Evolutionary conservation across 176 grass and related monocot species (phyloP), one percentile per base, ranked within the genome.

Genomic region (Phragmites australis): DNA sequence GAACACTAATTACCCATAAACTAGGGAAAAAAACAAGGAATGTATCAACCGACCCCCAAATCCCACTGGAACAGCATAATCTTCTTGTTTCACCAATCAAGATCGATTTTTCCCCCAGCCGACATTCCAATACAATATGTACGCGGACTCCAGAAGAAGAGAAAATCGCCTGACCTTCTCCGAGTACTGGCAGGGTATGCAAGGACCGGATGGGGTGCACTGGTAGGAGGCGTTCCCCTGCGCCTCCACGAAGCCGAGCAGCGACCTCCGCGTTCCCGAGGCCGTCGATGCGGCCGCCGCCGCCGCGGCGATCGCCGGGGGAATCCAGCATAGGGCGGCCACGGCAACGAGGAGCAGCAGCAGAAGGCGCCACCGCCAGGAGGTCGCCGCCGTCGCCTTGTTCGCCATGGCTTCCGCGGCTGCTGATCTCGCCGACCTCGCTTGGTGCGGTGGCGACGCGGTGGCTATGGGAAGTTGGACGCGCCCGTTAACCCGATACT

Each of bases 111-210:
- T 1, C 31, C 49, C 41, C 53, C 34, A 37, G 56, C n/a, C 39
- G 17, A 22, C 48, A 72, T 65, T 14, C 26, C 40, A 23, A 42
- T 23, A 41, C 16, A 67, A 39, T 26, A 23, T 10, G 44, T 11
- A 2, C 7, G 8, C 3, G 43, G 21, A n/a, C 0, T 17, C 19
- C 39, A 62, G 40, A n/a, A 19, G 21, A 65, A 30, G 62, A 65
- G 34, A 61, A 37, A 54, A 78, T 46, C 8, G 9, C 19, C 16
- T 31, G 5, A 99, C 93, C 97, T 96, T 96, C 66, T 99, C 93
- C 19, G 88, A 96, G 67, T 99, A 93, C 70, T 90, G 93, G 79
- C 97, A 99, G 26, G 87, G 84, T 49, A 96, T 43, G 85, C 93
- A 99, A 63, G 90, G 88, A 0, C 97, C 97, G 44, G 93, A 91